A percentile compares a stretch with the other conserved stretches of the same genome.
phyloP scores from a whole-genome alignment of 768 basidiomycete genomes.

The Pisolithus sp. region DNA sequence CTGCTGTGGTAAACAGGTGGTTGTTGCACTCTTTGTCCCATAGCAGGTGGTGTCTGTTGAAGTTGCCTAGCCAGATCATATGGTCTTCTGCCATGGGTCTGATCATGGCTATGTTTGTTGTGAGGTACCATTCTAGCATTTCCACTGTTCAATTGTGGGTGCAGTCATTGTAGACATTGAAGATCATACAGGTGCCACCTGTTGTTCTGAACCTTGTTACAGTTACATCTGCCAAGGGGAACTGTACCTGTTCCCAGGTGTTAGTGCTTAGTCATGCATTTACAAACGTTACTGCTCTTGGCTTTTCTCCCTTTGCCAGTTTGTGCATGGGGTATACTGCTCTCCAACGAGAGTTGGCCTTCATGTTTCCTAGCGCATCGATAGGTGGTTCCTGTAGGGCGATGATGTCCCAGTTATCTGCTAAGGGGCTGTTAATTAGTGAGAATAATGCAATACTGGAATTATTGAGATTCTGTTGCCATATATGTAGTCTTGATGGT shows the following conservation, averaged over 20 bases:
- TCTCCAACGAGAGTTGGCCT: neutral
- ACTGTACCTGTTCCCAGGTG: conserved; percentile 18
- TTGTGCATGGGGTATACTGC: neutral
- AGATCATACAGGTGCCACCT: conserved; percentile 5
- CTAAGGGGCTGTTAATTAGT: no score
- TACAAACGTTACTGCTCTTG: conserved; percentile 15
- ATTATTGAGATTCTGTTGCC: conserved; percentile 26
- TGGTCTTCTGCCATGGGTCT: conserved; percentile 6
- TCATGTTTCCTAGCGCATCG: neutral
- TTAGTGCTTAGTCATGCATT: conserved; percentile 11
- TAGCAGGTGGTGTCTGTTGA: conserved; percentile 29
- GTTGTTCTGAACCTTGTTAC: conserved; percentile 9
- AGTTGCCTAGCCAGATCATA: conserved; percentile 19
- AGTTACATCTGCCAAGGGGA: conserved; percentile 15
- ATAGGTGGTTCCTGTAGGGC: conserved; percentile 2
- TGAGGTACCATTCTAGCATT: neutral
- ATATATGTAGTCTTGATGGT: conserved; percentile 11
- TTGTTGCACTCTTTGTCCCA: conserved; percentile 21
- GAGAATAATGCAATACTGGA: conserved; percentile 15
- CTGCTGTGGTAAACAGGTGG: conserved; percentile 17
- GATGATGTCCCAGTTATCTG: no score
- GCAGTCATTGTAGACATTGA: conserved; percentile 11
- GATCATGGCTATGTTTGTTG: no score
- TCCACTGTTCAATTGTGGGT: neutral
- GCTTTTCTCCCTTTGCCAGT: neutral